Evolutionary conservation across 2,329 filamentous ascomycete species (phyloP), one percentile per base, ranked within the genome.

Genomic region (Talaromyces marneffei): DNA sequence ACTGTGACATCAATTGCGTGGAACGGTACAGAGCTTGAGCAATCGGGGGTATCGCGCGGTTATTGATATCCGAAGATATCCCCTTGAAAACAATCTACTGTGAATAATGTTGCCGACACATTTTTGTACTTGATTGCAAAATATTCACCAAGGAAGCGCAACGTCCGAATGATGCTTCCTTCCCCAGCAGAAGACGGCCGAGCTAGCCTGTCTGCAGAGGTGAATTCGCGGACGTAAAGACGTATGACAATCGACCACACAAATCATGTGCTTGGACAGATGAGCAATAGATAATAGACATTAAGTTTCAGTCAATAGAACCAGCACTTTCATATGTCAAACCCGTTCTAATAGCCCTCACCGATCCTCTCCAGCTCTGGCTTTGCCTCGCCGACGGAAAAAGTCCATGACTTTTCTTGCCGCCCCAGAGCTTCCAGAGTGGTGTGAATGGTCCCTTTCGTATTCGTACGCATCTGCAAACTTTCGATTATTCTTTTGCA

Each of bases 381-480:
- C 90, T 78, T 88, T 91, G 60, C 90, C 91, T 72, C 92, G 85
- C 74, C 92, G 84, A 68, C 94, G 84, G 81, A 99, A 99, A 76
- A 97, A 96, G 78, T 99, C 93, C 92, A 99, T 97, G 40, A 99
- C 94, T 72, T 91, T 87, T 73, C 92, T 88, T 14, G 92, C 92
- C 2, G 92, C 90, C 61, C 91, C 91, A 65, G 87, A 93, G 74
- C 90, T 95, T 48, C 93, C 93, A 33, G 87, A 87, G 70, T 92
- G 87, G 57, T 87, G 85, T 55, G 85, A 83, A 23, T 71, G 70
- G 44, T 77, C 74, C 18, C 74, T 71, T 66, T 91, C 88, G 64
- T 87, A 84, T 63, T 96, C 91, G 72, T 96, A 97, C 1, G 90
- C 91, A 69, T 97, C 92, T 1, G 85, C 87, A 68, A 99, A 96